Evolutionary conservation across 179 eudicot genomes (phyloP).

Genomic region (Heliamphora pulchella): DNA sequence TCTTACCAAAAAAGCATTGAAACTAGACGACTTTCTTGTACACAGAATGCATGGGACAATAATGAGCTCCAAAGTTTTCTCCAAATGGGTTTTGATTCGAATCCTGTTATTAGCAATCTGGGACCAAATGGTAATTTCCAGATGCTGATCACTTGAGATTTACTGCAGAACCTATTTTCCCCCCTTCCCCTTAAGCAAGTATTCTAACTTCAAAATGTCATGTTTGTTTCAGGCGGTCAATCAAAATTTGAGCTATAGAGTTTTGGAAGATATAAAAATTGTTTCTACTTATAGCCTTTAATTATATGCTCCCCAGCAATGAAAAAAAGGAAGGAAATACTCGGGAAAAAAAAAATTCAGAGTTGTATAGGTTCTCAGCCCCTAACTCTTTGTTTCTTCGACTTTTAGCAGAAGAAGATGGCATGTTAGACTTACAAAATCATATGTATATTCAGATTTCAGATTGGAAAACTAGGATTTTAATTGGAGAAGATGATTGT

Average conservation of each 20-base stretch:
- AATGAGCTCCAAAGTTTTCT: conserved; percentile 67
- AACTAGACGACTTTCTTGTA: conserved; percentile 13
- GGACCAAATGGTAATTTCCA: conserved; percentile 43
- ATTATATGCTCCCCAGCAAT: not conserved
- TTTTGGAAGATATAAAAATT: conserved; percentile 1
- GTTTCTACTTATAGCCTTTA: conserved; percentile 4
- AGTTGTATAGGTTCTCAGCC: conserved; percentile 41
- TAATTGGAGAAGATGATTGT: conserved; percentile 17
- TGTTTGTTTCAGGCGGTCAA: conserved; percentile 23
- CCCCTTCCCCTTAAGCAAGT: not conserved
- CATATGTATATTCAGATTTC: conserved; percentile 21
- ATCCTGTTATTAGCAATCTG: conserved; percentile 29
- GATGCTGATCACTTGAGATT: not conserved
- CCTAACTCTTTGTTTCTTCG: conserved; percentile 48
- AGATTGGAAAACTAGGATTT: conserved; percentile 5
- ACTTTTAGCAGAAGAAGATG: conserved; percentile 52
- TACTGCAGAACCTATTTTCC: not conserved
- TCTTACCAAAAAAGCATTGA: not conserved
- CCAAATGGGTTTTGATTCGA: conserved; percentile 60
- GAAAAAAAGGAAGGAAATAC: not conserved
- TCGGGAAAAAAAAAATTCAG: not conserved
- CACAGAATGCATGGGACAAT: conserved; percentile 59
- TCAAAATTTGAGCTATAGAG: conserved; percentile 37
- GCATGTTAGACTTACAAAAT: conserved; percentile 12
- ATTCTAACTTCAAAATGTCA: not conserved